Evolutionary conservation across 306 rosid species (phyloP), one percentile per base, ranked within the genome.

Genomic region (Carpinus fangiana): DNA sequence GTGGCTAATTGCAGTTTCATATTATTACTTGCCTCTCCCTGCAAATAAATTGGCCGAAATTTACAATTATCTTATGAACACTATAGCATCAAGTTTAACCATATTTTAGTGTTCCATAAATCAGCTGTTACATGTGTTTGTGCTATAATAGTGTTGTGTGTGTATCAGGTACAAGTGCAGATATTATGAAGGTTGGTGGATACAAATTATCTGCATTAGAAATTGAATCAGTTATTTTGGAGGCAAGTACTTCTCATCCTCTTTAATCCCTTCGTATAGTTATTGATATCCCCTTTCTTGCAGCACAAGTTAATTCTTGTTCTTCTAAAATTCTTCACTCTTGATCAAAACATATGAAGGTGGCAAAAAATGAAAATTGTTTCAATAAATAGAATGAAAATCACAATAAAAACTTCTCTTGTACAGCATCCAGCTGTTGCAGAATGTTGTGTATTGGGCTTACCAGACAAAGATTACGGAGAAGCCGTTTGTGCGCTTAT

Each of bases 171-270:
- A 87, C 92, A 64, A 95, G 78, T 70, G 98, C 90, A 3, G 98
- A 91, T 87, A 90, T 95, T 67, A 91, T 95, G 93, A 95, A 95
- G 90, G 96, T 88, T 34, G 98, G 98, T 68, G 98, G 98, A 64
- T 92, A 87, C 87, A 95, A 95, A 80, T 83, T 92, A 76, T 95
- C 97, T 56, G 98, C 97, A 12, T 82, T 95, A 82, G 98, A 95
- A 85, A 95, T 92, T 20, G 98, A 95, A 84, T 95, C 98, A n/a
- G 87, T 89, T 69, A 81, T 95, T 52, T 55, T 90, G 79, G 87
- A 92, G 98, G 98, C 85, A 82, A 82, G 82, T 80, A 53, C 67
- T 73, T 73, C 41, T 70, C 21, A n/a, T 64, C 74, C 54, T 14
- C 60, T 72, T 78, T 64, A 28, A 21, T 28, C 9, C 41, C 6